Evolutionary conservation across 345 rosid species (phyloP), one percentile per base, ranked within the genome.

Genomic region (Citrus mangshanensis): DNA sequence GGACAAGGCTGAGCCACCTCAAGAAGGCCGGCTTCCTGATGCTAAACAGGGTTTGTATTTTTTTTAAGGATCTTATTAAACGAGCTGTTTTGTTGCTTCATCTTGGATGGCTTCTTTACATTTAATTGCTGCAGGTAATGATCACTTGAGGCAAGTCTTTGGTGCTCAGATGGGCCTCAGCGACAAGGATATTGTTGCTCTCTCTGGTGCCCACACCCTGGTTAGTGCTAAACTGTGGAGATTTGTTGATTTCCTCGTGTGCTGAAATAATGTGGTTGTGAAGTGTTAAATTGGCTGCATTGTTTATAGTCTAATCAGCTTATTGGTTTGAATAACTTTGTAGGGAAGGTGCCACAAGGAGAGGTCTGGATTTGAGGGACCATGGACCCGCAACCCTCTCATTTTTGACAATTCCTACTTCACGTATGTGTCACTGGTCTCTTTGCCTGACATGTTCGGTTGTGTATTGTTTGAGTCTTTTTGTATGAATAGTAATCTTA

Each of bases 341-440:
- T 81, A 94, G 99, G 99, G 99, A 78, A 89, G 93, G 81, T 86
- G 93, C 88, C 99, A 96, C 92, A 93, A 89, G 85, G 99, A 96
- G 78, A 88, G 99, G 79, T 96, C 99, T 79, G 99, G 99, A 61
- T 94, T 94, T 76, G 99, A 94, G 81, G 99, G 98, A 58, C 81
- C 98, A 18, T 96, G 99, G 99, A 96, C 99, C 7, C 0, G 78
- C 27, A 94, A 96, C 78, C 99, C 98, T 24, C 93, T 93, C 12
- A 90, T 93, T 66, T 96, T 96, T 66, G 98, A 96, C 77, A 96
- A 94, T 89, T 78, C 95, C 63, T 96, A 96, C 90, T 96, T 93
- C 93, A 89, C 38, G 99, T 96, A 78, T 81, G 93, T 75, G 70
- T 40, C 2, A 19, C 46, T 49, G 28, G 10, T n/a, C 35, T 18